Evolutionary conservation across 108 stramenopile species (phyloP), one percentile per base, ranked within the genome.

Genomic region (Hondaea fermentalgiana): DNA sequence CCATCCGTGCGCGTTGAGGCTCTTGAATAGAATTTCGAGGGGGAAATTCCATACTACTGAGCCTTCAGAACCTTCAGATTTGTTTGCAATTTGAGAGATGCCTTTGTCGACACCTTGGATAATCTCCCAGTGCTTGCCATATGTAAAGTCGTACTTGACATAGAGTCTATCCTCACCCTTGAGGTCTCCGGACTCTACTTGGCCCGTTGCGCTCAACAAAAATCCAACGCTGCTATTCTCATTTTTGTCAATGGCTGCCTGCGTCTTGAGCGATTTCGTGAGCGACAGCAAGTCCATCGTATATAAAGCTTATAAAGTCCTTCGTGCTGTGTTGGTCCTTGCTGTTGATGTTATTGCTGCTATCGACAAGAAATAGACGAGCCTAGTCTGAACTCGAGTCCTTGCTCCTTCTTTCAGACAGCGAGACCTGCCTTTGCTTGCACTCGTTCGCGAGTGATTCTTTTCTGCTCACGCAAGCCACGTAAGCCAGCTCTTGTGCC

Each of bases 41-140:
- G 97, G 97, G 76, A 97, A 96, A 87, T 96, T 96, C 95, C 96
- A 97, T 23, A 96, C 94, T n/a, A 94, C 94, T 5, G 57, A 60
- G n/a, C 87, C 87, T 57, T 89, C 90, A 45, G 72, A 43, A 14
- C 91, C 88, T 21, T 92, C 92, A 4, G 10, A 51, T 57, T 87
- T 90, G 29, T 60, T 72, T 12, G 90, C 91, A 44, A 90, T 89
- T 49, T 94, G 93, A 14, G 92, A 90, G 28, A 94, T 57, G 12
- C 94, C 94, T 17, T 72, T 93, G 55, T 95, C 94, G 4, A 96
- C 92, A 8, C 96, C 95, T 44, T 93, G 91, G 5, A 95, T 88
- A 2, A 95, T 93, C 28, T 87, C 91, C 97, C 97, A 97, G 91
- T 97, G 95, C 35, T 91, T 87, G 5, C 97, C 97, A 69, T 92